phyloP scores from a whole-genome alignment of 192 early-diverging fungal genomes.

The Rhizophagus clarus region DNA sequence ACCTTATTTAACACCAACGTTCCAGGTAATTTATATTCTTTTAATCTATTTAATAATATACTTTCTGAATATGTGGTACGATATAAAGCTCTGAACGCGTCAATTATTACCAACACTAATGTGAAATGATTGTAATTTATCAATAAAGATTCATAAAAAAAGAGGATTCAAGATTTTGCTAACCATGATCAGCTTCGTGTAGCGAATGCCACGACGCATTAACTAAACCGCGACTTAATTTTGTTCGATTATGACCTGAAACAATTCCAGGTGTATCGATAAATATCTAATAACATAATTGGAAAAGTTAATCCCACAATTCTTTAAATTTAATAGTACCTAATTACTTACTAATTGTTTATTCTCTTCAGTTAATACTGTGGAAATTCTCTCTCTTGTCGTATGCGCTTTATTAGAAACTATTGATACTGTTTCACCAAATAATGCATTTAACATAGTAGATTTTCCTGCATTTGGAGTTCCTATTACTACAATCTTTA shows the following conservation, averaged over 20 bases:
- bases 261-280: conserved; percentile 67
- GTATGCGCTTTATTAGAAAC: conserved; percentile 75
- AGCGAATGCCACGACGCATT: conserved; percentile 63
- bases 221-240: conserved; percentile 52
- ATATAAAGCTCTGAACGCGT: conserved; percentile 46
- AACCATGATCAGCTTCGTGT: conserved; percentile 57
- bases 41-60: conserved; percentile 49
- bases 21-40: conserved; percentile 44
- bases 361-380: conserved; percentile 54
- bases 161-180: background rate
- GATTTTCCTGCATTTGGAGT: conserved; percentile 79
- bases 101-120: conserved; percentile 55
- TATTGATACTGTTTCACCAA: conserved; percentile 61
- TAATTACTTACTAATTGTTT: conserved; percentile 57
- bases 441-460: conserved; percentile 71
- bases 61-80: conserved; percentile 42
- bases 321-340: background rate
- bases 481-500: conserved; percentile 66
- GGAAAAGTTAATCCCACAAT: background rate
- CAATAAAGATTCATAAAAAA: too few relatives aligned
- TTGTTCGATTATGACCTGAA: conserved; percentile 42
- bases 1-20: conserved; percentile 64
- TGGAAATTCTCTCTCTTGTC: conserved; percentile 66
- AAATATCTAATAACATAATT: conserved; percentile 40
- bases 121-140: background rate